Base-by-base conservation (phyloP, 2,329 filamentous ascomycete genomes). In the Talaromyces albobiverticillius region DNA sequence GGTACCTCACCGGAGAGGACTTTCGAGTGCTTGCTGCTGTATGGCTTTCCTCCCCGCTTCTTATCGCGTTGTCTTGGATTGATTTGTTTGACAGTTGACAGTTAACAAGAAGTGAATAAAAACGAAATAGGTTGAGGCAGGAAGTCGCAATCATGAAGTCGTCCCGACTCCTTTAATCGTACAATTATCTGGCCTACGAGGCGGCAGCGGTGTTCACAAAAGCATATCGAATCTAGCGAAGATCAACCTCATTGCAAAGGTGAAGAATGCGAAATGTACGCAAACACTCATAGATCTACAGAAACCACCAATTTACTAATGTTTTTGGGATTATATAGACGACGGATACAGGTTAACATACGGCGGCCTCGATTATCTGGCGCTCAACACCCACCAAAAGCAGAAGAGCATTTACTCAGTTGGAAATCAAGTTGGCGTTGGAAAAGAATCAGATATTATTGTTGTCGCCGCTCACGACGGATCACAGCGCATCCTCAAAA, bases 331-430 rank as follows among this genome's bases (percentile, higher is more conserved):
- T 55, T 32, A 31, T 25, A 45, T 55, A 82, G 79, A 99, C 75
- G 94, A 99, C 67, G 94, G 94, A 58, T 99, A 99, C 76, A 86
- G 95, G 51, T 82, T 99, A 52, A 96, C 93, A 6, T 99, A 99
- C 70, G 94, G 94, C 64, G 94, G 94, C 2, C 85, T 97, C 46
- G 94, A 99, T 76, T 99, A 99, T 73, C 85, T 99, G n/a, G 90
- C 94, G 14, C 81, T 99, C 51, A 91, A 97, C 74, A 86, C 90
- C 0, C 87, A 97, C 70, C 87, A 92, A 55, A 88, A 89, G 64
- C 81, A 85, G 60, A 87, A 88, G 62, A 83, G 82, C 53, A 82
- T 97, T 38, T 97, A 95, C 81, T 95, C 89, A 62, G 90, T 97
- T 3, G 94, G 94, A 51, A 94, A 88, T 71, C 89, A 95, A 66